Conservation (phyloP, 2,329 filamentous ascomycete genomes). For the Polytolypa hystricis region DNA sequence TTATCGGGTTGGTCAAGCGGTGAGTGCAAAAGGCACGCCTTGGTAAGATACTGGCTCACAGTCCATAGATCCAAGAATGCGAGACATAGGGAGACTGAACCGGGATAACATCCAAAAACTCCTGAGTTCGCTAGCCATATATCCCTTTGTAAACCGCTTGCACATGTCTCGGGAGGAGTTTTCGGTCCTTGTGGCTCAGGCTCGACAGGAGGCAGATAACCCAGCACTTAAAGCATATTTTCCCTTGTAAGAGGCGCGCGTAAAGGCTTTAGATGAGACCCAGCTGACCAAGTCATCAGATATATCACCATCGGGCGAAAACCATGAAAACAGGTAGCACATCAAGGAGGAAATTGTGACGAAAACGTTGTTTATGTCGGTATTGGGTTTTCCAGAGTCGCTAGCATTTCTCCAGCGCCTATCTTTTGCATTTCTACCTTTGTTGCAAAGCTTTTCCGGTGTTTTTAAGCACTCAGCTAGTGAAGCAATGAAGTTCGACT, state of each 20-base stretch:
- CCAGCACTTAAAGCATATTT: conserved; percentile 33
- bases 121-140: conserved; percentile 32
- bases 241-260: conserved; percentile 28
- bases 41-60: conserved; percentile 14
- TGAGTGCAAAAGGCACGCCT: conserved; percentile 28
- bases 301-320: conserved; percentile 35
- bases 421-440: too few species aligned
- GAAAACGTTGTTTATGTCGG: too few species aligned
- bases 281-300: conserved; percentile 19
- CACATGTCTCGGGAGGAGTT: conserved; percentile 31
- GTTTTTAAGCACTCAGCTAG: too few species aligned
- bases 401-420: too few species aligned
- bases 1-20: conserved; percentile 60
- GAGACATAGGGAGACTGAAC: conserved; percentile 32
- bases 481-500: too few species aligned
- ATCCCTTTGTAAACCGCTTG: conserved; percentile 34
- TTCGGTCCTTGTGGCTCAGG: conserved; percentile 25
- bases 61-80: conserved; percentile 29
- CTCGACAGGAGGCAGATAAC: conserved; percentile 28
- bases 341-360: too few species aligned
- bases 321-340: too few species aligned
- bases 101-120: conserved; percentile 26
- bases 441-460: too few species aligned
- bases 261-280: neutral
- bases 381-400: too few species aligned